Base-by-base conservation (phyloP, 345 rosid genomes). In the Pugionium cornutum region DNA sequence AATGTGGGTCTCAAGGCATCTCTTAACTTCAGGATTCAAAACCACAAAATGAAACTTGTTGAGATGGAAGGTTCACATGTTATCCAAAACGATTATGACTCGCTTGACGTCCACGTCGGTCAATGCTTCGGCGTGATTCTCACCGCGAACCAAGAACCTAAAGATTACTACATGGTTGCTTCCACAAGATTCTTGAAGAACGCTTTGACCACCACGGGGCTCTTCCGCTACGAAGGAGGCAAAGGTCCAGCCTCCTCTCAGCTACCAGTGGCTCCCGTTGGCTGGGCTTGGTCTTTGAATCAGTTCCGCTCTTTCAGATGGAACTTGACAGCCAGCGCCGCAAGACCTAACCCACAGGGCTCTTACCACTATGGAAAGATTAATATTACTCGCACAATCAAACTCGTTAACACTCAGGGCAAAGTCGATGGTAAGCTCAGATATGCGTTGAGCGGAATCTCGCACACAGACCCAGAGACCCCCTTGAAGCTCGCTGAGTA, bases 341-440 rank as follows among this genome's bases (percentile, higher is more conserved):
- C 88, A 44, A 81, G 94, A 76, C 94, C 94, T 6, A 87, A 87
- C 67, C 94, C 94, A 31, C 94, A 87, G 27, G 95, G 95, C 9
- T 87, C 95, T 0, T 87, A 81, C 81, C 94, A 80, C 40, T 87
- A 87, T 28, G 94, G 88, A 52, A 68, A 62, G 28, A 82, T 87
- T 66, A 79, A 82, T 75, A 77, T 85, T 70, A 83, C 85, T 45
- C 85, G 86, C 41, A 87, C 90, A 61, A 79, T 85, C 74, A 83
- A 78, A 74, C 49, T 87, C 2, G 75, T 72, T 9, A 87, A 81
- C 75, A 77, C 78, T 34, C 83, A 77, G 7, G 41, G 53, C 6
- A 73, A 35, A 62, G 79, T 31, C 0, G 81, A 70, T 28, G 83
- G 84, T 2, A 85, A 83, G 76, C 81, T 85, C 7, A 82, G 85